Evolutionary conservation across 1,284 basidiomycete genomes (phyloP), one percentile per base, ranked within the genome.

Genomic region (Malassezia restricta): DNA sequence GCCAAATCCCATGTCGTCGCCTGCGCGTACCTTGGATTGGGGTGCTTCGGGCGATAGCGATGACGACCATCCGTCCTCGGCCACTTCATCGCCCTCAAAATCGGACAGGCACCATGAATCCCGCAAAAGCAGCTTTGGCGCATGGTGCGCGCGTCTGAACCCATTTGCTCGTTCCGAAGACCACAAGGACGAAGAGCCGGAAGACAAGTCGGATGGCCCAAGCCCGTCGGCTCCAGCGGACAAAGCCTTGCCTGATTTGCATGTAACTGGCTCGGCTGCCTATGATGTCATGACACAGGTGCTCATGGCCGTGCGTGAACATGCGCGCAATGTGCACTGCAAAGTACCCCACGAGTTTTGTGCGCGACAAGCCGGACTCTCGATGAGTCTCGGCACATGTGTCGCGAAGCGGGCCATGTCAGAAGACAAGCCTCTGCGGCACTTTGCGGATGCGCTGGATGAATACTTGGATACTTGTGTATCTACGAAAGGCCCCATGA

Each of bases 211-310:
- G 33, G 33, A 15, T 12, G 15, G 15, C 11, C 2, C 39, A 15
- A 15, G 11, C 14, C 3, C 12, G 39, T 15, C 39, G 39, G 11
- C 39, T 17, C 9, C 39, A 24, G 17, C 39, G 39, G 20, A n/a
- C n/a, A 24, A 9, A 17, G 20, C 20, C 20, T 24, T 24, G 20
- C 20, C 33, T 35, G 33, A 35, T 5, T 15, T 35, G 11, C 15
- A 35, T 35, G 33, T 35, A 2, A 11, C 9, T 8, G 44, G 44
- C 24, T 14, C 44, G 3, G 38, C 33, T 8, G 51, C 51, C 7
- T 54, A 49, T 35, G 53, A 55, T 28, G 33, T 47, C 24, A 50
- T 55, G 42, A 47, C 53, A 11, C 47, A 55, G 32, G 42, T 55
- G 8, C 47, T 55, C 6, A 15, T 31, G 5, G 42, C 47, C 5